Evolutionary conservation across 2,329 filamentous ascomycete species (phyloP), one percentile per base, ranked within the genome.

Genomic region (Thielaviopsis musarum): DNA sequence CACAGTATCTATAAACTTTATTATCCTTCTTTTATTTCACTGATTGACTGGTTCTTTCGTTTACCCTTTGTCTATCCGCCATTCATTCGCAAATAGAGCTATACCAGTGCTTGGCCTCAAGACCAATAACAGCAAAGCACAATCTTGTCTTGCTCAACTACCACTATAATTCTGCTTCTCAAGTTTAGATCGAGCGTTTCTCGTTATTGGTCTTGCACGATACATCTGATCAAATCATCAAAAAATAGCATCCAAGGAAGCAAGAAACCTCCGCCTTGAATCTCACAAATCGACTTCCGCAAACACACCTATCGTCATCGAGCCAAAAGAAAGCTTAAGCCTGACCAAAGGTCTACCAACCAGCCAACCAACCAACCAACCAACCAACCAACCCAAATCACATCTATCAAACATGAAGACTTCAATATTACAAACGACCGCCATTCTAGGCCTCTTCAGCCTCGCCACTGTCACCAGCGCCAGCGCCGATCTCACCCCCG

Each of bases 401-500:
- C 38, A 45, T 45, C 34, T n/a, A 45, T 15, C n/a, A 34, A 61
- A n/a, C 38, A 61, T 61, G 59, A 61, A 57, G 52, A 38, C 28
- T 24, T 45, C 51, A 7, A 52, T 30, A 34, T 48, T 57, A 22
- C 21, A 54, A 57, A 54, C 34, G 21, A 51, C 55, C 2, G 19
- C 26, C 19, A 56, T 59, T 12, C 28, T 59, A 7, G 30, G 30
- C 41, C 48, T 58, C 30, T 24, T 59, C 61, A 65, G 66, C 60
- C 61, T 69, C 58, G 57, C 69, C 48, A 62, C 65, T n/a, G 53
- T 68, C 55, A 65, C 65, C 45, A 57, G 63, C 9, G 67, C 67
- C 26, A 68, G 70, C 21, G 52, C 60, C 38, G 66, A 66, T 30
- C 65, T 74, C 41, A 67, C 66, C 19, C 65, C 68, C 13, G 65